Base-by-base conservation (phyloP, 2,329 filamentous ascomycete genomes). In the Hypoxylon sp. region DNA sequence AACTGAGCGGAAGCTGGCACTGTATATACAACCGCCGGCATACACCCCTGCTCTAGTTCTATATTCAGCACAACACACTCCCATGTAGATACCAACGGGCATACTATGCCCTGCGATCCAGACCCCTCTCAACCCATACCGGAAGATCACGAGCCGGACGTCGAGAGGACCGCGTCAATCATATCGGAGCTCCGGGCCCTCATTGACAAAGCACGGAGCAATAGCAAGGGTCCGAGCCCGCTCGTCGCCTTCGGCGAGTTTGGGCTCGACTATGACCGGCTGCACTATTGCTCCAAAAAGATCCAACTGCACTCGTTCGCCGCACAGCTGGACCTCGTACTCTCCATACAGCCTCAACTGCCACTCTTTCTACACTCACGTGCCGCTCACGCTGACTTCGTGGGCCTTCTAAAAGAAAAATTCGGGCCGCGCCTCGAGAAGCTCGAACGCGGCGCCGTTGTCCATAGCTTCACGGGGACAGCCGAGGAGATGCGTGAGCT, bases 391-490 rank as follows among this genome's bases (percentile, higher is more conserved):
- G 85, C 85, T 37, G 96, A 98, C 78, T 98, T 98, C 77, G 90
- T 97, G 29, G 79, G 84, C 0, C 80, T 97, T 8, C 82, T 99
- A 8, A 86, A 86, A 52, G 84, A 78, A 0, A 83, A 84, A 9
- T 89, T 88, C 67, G 87, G 87, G 10, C 75, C 86, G 2, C 82
- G 83, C 54, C 84, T 95, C 2, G 87, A 91, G 70, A 84, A 84
- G 63, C 83, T 98, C 13, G 90, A 91, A 22, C 91, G 87, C 74
- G 88, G 91, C 17, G 96, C 93, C 13, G 89, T 98, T 14, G 96
- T 99, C 59, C 96, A 99, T 81, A 95, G 92, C 77, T 99, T 99
- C 76, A 99, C 96, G 0, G 96, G 96, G 2, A 94, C 93, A 0
- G 80, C 89, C 13, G 92, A 92, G 61, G 96, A 97, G 81, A 95